A percentile compares a stretch with the other conserved stretches of the same genome.
These are phyloP conservation scores for Alectoria sarmentosa DNA, from an alignment of 495 filamentous ascomycete species.

Conservation along the genomic window DNA sequence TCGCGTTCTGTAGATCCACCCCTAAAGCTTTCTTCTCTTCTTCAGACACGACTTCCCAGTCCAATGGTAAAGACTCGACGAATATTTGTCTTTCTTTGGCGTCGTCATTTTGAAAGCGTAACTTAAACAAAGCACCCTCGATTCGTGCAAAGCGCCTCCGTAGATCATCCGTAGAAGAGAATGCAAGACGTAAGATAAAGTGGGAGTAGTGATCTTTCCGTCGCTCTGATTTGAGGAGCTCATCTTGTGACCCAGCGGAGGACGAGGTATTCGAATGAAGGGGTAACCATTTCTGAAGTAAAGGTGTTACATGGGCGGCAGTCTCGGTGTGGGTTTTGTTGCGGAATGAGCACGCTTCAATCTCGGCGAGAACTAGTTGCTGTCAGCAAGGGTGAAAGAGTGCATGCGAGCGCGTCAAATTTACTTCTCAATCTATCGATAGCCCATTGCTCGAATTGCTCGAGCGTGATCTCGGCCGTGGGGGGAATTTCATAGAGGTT, in stretches of 20 bases:
- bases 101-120: slow-evolving; percentile 69
- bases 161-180: slow-evolving; percentile 83
- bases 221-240: slow-evolving; percentile 59
- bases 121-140: slow-evolving; percentile 79
- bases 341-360: slow-evolving; percentile 93
- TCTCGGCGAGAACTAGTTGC: slow-evolving; percentile 74
- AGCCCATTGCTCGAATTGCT: slow-evolving; percentile 99
- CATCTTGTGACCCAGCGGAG: slow-evolving; percentile 39
- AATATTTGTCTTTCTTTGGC: slow-evolving; percentile 63
- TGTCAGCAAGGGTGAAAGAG: slow-evolving; percentile 8
- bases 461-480: slow-evolving; percentile 89
- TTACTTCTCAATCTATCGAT: slow-evolving; percentile 80
- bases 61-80: slow-evolving; percentile 65
- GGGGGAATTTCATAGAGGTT: slow-evolving; percentile 90
- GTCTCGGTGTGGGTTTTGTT: slow-evolving; percentile 79
- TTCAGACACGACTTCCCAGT: slow-evolving; percentile 74
- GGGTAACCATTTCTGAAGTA: slow-evolving; percentile 80
- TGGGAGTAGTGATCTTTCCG: slow-evolving; percentile 97
- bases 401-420: slow-evolving; percentile 3
- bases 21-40: slow-evolving; percentile 59
- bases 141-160: slow-evolving; percentile 80
- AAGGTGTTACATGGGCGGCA: slow-evolving; percentile 63
- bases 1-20: slow-evolving; percentile 47
- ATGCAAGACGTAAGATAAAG: slow-evolving; percentile 93
- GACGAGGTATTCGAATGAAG: slow-evolving; percentile 69